phyloP scores from a whole-genome alignment of 2,329 filamentous ascomycete species.

The Phyllachora maydis region DNA sequence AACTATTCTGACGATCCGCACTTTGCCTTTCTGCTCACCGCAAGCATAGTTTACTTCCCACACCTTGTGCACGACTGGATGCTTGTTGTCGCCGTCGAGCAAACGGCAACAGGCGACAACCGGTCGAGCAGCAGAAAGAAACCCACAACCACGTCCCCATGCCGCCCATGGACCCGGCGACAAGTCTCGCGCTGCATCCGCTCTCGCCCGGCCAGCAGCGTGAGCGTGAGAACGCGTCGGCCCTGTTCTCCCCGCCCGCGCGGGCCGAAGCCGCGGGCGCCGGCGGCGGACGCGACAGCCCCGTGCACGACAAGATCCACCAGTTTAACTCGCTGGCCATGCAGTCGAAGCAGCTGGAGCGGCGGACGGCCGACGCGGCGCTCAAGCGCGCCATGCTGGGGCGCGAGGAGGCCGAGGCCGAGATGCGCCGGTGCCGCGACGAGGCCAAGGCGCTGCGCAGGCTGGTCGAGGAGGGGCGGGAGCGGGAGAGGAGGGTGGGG shows the following conservation, averaged over 20 bases:
- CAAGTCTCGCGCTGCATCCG: too few species aligned
- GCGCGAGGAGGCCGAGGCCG: slow-evolving; percentile 51
- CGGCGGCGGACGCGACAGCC: slow-evolving; percentile 31
- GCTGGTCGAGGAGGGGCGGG: slow-evolving; percentile 42
- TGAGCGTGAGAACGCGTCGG: too few species aligned
- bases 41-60: too few species aligned
- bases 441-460: slow-evolving; percentile 33
- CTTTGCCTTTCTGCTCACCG: too few species aligned
- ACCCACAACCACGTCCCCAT: too few species aligned
- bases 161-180: too few species aligned
- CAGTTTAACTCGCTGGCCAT: slow-evolving; percentile 51
- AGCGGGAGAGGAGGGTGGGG: slow-evolving; percentile 43
- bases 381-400: slow-evolving; percentile 46
- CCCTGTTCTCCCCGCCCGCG: slow-evolving; percentile 14
- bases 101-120: too few species aligned
- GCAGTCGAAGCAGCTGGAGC: slow-evolving; percentile 38
- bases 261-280: slow-evolving; percentile 8
- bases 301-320: slow-evolving; percentile 46
- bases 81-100: too few species aligned
- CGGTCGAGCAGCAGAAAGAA: too few species aligned
- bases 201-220: slow-evolving; percentile 34
- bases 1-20: too few species aligned
- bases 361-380: slow-evolving; percentile 43
- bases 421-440: slow-evolving; percentile 41
- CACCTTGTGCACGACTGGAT: too few species aligned